phyloP scores from a whole-genome alignment of 2,329 filamentous ascomycete genomes.

The Aspergillus sp. region DNA sequence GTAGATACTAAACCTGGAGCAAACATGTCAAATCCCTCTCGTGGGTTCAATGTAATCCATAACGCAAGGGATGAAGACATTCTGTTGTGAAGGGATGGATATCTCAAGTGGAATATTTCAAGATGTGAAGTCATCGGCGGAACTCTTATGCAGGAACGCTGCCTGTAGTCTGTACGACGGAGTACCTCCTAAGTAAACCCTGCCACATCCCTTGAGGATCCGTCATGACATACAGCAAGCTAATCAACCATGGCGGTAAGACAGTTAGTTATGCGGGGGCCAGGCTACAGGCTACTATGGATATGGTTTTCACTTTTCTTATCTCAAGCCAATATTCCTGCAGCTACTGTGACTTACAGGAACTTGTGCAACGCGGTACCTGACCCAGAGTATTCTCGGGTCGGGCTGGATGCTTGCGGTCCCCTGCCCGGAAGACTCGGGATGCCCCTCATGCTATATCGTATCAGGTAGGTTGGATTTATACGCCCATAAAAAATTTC shows the following conservation, averaged over 20 bases:
- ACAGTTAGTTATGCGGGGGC: neutral
- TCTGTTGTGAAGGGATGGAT: neutral
- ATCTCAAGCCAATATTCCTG: neutral
- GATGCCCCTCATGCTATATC: neutral
- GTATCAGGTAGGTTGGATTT: too few relatives aligned
- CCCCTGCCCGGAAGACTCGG: neutral
- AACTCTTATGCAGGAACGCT: neutral
- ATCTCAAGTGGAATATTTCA: neutral
- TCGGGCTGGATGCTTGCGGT: neutral
- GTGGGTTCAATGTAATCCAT: neutral
- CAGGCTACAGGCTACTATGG: too few relatives aligned
- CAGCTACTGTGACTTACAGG: neutral
- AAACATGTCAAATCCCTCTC: neutral
- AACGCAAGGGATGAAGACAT: neutral
- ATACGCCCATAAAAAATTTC: too few relatives aligned
- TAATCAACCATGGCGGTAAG: neutral
- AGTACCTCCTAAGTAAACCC: neutral
- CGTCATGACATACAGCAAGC: neutral
- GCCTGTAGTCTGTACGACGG: neutral
- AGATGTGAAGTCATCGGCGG: neutral
- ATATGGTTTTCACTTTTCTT: too few relatives aligned
- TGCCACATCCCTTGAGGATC: neutral
- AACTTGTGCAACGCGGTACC: neutral
- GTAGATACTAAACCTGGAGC: too few relatives aligned
- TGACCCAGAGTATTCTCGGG: slow-evolving; percentile 1